These are phyloP conservation scores for Hirsutella minnesotensis DNA, from an alignment of 2,329 filamentous ascomycete genomes.

Conservation along the genomic window DNA sequence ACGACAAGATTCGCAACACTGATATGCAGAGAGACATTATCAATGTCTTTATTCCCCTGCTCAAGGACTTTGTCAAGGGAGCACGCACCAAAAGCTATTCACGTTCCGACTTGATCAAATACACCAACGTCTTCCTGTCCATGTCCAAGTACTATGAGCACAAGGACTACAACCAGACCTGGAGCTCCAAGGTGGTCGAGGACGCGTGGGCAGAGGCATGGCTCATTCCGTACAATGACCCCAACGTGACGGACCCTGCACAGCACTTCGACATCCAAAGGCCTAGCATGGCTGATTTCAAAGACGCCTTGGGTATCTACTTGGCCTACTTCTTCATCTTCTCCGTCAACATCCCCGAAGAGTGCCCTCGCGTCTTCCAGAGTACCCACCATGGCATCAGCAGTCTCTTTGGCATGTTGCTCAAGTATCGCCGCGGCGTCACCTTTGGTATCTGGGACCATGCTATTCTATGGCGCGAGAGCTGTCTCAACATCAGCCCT, in stretches of 20 bases:
- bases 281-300: slow-evolving; percentile 22
- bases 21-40: slow-evolving; percentile 32
- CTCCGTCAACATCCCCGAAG: slow-evolving; percentile 43
- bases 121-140: slow-evolving; percentile 34
- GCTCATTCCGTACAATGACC: slow-evolving; percentile 31
- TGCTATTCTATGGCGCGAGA: slow-evolving; percentile 49
- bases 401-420: slow-evolving; percentile 48
- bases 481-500: slow-evolving; percentile 34
- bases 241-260: slow-evolving; percentile 19
- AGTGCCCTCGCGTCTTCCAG: slow-evolving; percentile 48
- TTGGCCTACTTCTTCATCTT: slow-evolving; percentile 42
- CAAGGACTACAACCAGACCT: slow-evolving; percentile 36
- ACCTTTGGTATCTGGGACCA: slow-evolving; percentile 54
- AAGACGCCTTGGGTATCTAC: slow-evolving; percentile 22
- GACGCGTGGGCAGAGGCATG: slow-evolving; percentile 36
- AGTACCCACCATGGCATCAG: slow-evolving; percentile 51
- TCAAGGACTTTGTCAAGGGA: slow-evolving; percentile 36
- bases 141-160: slow-evolving; percentile 39
- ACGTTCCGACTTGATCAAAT: slow-evolving; percentile 29
- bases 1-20: slow-evolving; percentile 30
- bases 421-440: slow-evolving; percentile 47
- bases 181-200: slow-evolving; percentile 32
- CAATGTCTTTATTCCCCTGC: slow-evolving; percentile 39
- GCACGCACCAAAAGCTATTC: slow-evolving; percentile 31
- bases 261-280: slow-evolving; percentile 21